Conservation (phyloP, 257 asterid genomes). For the Euphrasia confusa region DNA sequence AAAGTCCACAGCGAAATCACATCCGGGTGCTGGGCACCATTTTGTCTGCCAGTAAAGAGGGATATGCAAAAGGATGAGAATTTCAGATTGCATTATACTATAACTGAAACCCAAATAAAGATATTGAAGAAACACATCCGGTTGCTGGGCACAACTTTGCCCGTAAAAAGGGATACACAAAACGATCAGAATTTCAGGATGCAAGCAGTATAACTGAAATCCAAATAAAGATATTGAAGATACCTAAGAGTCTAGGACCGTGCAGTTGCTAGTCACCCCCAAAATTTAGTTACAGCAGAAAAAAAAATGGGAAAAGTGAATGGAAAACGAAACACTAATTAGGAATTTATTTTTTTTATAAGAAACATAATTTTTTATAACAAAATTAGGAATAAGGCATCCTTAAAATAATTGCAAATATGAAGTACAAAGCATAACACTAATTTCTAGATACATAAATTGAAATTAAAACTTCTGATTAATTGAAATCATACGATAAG, state of each 20-base stretch:
- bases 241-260: not conserved
- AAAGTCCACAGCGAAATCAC: constrained; percentile 87
- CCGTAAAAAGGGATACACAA: constrained; percentile 16
- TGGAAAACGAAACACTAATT: not conserved
- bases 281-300: not conserved
- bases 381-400: too few species aligned
- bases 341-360: not conserved
- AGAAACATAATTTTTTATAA: too few species aligned
- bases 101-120: constrained; percentile 7
- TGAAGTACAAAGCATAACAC: too few species aligned
- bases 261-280: not conserved
- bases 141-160: constrained; percentile 95
- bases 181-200: constrained; percentile 13
- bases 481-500: constrained; percentile 7
- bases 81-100: constrained; percentile 14
- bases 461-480: not conserved
- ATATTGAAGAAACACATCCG: constrained; percentile 58
- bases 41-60: constrained; percentile 49
- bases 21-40: constrained; percentile 98
- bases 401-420: too few species aligned
- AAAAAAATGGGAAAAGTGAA: constrained; percentile 1
- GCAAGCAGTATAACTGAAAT: not conserved
- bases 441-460: too few species aligned
- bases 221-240: constrained; percentile 4
- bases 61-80: constrained; percentile 18